Percentiles rank a stretch among this genome's conserved stretches.
Evolutionary conservation across 2,329 filamentous ascomycete genomes (phyloP).

Genomic region (Paracoccidioides brasiliensis): DNA sequence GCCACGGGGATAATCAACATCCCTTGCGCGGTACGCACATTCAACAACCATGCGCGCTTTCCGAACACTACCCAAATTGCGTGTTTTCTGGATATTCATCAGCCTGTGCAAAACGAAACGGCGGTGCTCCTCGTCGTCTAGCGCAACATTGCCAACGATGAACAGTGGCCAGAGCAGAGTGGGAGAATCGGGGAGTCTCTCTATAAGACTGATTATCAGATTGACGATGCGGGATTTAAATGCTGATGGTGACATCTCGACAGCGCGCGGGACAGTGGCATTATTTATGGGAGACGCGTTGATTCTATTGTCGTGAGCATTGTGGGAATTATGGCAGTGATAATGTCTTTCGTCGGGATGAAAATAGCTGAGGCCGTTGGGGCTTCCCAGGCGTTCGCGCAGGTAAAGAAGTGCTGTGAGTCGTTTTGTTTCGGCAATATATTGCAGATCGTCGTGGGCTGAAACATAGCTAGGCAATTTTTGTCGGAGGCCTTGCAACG

Average conservation of each 20-base stretch:
- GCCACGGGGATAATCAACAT: conserved; percentile 8
- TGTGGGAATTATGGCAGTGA: neutral
- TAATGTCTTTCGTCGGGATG: neutral
- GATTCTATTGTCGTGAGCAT: neutral
- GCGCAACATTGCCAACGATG: conserved; percentile 15
- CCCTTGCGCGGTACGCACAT: conserved; percentile 12
- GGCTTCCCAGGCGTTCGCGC: conserved; percentile 11
- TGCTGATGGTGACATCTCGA: conserved; percentile 2
- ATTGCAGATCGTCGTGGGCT: conserved; percentile 12
- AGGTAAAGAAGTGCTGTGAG: conserved; percentile 20
- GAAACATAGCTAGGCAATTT: conserved; percentile 11
- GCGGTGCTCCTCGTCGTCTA: conserved; percentile 16
- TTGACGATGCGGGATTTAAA: conserved; percentile 10
- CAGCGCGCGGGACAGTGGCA: neutral
- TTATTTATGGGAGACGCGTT: neutral
- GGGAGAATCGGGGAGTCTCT: conserved; percentile 12
- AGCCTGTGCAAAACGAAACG: conserved; percentile 21
- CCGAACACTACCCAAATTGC: conserved; percentile 20
- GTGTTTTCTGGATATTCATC: conserved; percentile 11
- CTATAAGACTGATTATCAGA: conserved; percentile 13
- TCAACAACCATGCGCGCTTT: conserved; percentile 14
- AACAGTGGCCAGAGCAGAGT: conserved; percentile 17
- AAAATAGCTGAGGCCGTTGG: conserved; percentile 4
- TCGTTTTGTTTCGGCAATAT: conserved; percentile 19
- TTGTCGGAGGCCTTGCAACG: conserved; percentile 10